Conservation (phyloP, 805 yeast genomes). For the Metschnikowia bowlesiae region DNA sequence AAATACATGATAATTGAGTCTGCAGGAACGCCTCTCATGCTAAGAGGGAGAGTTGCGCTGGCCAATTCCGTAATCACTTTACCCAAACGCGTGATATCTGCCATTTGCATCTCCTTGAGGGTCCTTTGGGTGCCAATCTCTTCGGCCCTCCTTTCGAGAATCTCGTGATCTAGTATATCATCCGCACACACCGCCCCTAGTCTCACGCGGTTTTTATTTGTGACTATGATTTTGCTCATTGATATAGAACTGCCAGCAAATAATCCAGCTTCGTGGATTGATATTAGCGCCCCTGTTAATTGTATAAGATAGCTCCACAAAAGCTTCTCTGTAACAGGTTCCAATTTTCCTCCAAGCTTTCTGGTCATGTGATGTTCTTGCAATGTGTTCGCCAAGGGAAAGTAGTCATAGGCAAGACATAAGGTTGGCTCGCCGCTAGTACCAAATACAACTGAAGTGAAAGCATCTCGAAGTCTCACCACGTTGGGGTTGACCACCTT, state of each 20-base stretch:
- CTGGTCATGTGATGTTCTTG: conserved; percentile 61
- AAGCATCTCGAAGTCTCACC: conserved; percentile 71
- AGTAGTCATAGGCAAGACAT: conserved; percentile 77
- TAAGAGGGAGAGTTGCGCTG: conserved; percentile 28
- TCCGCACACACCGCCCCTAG: conserved; percentile 66
- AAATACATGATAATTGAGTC: conserved; percentile 13
- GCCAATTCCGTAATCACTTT: conserved; percentile 54
- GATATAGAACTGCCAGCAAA: conserved; percentile 58
- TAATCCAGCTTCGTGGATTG: conserved; percentile 61
- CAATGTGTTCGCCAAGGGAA: conserved; percentile 70
- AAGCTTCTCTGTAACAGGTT: conserved; percentile 55
- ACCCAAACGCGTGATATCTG: conserved; percentile 62
- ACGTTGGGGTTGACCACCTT: conserved; percentile 51
- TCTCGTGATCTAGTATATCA: conserved; percentile 55
- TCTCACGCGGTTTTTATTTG: conserved; percentile 67
- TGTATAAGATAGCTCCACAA: conserved; percentile 79
- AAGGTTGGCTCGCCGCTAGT: conserved; percentile 54
- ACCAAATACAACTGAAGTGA: conserved; percentile 82
- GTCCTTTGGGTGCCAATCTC: conserved; percentile 12
- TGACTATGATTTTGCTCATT: conserved; percentile 65
- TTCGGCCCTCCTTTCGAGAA: conserved; percentile 17
- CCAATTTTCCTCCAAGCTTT: conserved; percentile 36
- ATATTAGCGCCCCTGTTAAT: conserved; percentile 61
- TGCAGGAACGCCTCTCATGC: conserved; percentile 16
- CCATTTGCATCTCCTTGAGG: conserved; percentile 36